Evolutionary conservation across 164 flowering plant genomes (phyloP), one percentile per base, ranked within the genome.

Genomic region (Piper betle): DNA sequence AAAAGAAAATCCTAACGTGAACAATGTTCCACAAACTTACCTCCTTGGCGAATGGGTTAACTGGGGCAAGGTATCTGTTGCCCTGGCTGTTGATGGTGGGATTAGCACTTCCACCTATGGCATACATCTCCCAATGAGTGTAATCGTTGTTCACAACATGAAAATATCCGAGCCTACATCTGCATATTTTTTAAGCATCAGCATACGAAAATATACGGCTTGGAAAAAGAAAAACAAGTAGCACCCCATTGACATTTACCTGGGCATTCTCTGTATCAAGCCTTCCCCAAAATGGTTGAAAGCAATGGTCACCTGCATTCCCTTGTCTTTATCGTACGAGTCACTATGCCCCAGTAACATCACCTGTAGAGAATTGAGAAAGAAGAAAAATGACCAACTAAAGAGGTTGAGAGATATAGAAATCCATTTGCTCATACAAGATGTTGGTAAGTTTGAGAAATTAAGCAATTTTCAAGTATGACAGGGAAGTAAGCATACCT

Each of bases 111-210:
- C 97, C 97, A 63, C 97, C 97, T 42, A 89, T 89, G 54, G 95
- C 97, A 74, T 89, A 89, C 97, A 89, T 89, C 69, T 89, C 92
- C 97, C 97, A 89, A 78, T 85, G 92, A 58, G 95, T 87, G 78
- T 90, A 90, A 78, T 87, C 95, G 66, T 90, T 90, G 91, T 90
- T 90, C 71, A 87, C 97, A 62, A 89, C 93, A 75, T 90, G 97
- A 81, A 87, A 87, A 56, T 87, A 87, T 4, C 97, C 97, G 67
- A 82, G 95, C 53, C 97, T 79, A 68, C 95, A 87, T 75, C 96
- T 88, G 84, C 62, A 75, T 38, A 17, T 4, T 8, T 43, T 54
- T 63, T 54, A 18, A 39, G 6, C 60, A 58, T 43, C 12, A 43
- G 12, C 3, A 3, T 43, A 3, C 2, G 15, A 59, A 39, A 39